These are phyloP conservation scores for Letharia lupina DNA, from an alignment of 495 filamentous ascomycete species.

Conservation along the genomic window DNA sequence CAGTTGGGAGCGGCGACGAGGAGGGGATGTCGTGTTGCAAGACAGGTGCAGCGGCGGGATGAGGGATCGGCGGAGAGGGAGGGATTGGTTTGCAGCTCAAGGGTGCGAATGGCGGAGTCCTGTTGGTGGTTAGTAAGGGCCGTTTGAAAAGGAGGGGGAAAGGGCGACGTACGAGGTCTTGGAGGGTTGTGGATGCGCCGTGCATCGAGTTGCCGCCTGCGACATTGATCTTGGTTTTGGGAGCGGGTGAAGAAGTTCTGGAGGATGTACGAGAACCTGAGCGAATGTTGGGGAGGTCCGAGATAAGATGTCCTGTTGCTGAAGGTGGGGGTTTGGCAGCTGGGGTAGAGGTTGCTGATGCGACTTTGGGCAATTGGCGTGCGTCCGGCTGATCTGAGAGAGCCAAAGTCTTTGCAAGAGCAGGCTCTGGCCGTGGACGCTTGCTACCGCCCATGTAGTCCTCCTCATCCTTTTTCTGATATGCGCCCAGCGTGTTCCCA, in stretches of 20 bases:
- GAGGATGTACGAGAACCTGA: constrained; percentile 51
- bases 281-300: constrained; percentile 59
- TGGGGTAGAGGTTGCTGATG: constrained; percentile 27
- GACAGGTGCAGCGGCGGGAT: constrained; percentile 69
- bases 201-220: constrained; percentile 69
- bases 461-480: constrained; percentile 55
- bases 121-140: not conserved
- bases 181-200: constrained; percentile 62
- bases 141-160: not conserved
- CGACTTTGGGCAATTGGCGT: constrained; percentile 29
- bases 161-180: constrained; percentile 47
- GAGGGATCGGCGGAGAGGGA: constrained; percentile 40
- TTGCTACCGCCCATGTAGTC: constrained; percentile 48
- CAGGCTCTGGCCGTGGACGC: constrained; percentile 27
- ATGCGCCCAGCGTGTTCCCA: constrained; percentile 48
- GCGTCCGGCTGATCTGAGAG: constrained; percentile 35
- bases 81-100: constrained; percentile 87
- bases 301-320: constrained; percentile 65
- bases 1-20: constrained; percentile 87
- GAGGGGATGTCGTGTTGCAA: constrained; percentile 74
- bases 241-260: constrained; percentile 40
- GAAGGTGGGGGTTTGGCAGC: constrained; percentile 55
- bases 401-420: constrained; percentile 30
- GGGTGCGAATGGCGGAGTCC: constrained; percentile 80
- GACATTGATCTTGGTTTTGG: constrained; percentile 55